phyloP scores from a whole-genome alignment of 2,329 filamentous ascomycete genomes.

The Cadophora gregata region DNA sequence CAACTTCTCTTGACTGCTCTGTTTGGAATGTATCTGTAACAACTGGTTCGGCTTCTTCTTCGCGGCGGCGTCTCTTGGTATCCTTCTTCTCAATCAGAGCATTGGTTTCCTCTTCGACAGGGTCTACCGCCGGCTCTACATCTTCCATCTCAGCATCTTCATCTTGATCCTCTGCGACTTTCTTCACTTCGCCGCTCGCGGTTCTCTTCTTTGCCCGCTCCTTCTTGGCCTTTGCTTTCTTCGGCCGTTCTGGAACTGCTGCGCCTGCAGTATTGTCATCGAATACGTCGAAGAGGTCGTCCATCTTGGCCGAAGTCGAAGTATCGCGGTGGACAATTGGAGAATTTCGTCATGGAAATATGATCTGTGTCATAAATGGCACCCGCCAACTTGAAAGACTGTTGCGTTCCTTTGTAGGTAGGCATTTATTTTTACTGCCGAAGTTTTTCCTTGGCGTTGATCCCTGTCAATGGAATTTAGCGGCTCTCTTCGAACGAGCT shows the following conservation, averaged over 20 bases:
- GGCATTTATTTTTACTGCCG: constrained; percentile 5
- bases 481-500: neutral
- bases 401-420: neutral
- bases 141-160: constrained; percentile 66
- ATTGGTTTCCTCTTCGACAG: constrained; percentile 46
- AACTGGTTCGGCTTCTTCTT: constrained; percentile 74
- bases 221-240: constrained; percentile 51
- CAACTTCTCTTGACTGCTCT: constrained; percentile 89
- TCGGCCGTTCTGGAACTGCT: constrained; percentile 40
- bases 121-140: constrained; percentile 26
- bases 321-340: constrained; percentile 5
- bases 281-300: constrained; percentile 84
- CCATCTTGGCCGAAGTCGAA: constrained; percentile 55
- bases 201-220: constrained; percentile 85
- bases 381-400: neutral
- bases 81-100: constrained; percentile 55
- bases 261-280: constrained; percentile 59
- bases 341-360: constrained; percentile 1
- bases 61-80: constrained; percentile 68
- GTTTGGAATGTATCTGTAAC: constrained; percentile 95
- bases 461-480: constrained; percentile 14
- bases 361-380: neutral
- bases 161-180: constrained; percentile 58
- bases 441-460: neutral
- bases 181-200: constrained; percentile 78